Evolutionary conservation across 257 asterid species (phyloP), one percentile per base, ranked within the genome.

Genomic region (Handroanthus guayacan): DNA sequence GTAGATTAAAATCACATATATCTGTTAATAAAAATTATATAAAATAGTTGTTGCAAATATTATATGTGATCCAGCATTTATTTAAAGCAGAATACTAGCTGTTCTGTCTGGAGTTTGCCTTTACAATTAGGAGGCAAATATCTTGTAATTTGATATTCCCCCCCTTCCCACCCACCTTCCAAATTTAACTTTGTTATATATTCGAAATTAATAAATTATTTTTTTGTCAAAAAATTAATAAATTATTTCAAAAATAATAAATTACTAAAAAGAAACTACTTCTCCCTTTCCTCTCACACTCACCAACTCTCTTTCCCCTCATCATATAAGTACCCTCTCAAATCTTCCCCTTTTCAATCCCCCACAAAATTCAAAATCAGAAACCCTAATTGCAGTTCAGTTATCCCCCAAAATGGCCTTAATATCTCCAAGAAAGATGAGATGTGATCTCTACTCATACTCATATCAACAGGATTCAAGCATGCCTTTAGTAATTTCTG

Each of bases 401-500:
- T 6, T 5, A 39, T 16, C 45, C 45, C 45, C 45, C 5, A 69
- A 18, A 74, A 91, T 94, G 98, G 96, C 90, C 13, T 60, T 86
- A 44, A 81, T 95, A 69, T 95, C 99, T 55, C 99, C 99, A 71
- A 88, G 85, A 82, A 91, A 88, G 82, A 84, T 95, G 36, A 86
- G 99, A 72, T 64, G 77, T 55, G 99, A 95, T 83, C 88, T 94
- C 3, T 87, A 95, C 68, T 90, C 89, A 5, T 84, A 82, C 67
- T 83, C 98, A 1, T 84, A 90, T 77, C 67, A 82, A 54, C 68
- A 89, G 66, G 83, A 84, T 64, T 81, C 94, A 7, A 84, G 71
- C 57, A 84, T 84, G 39, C 99, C 99, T 25, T 58, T 88, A 34
- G 99, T 92, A 52, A 89, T 95, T n/a, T 92, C 97, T 0, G 99